A percentile compares a stretch with the other conserved stretches of the same genome.
These are phyloP conservation scores for Limonomyces culmigenus DNA, from an alignment of 1,284 basidiomycete species.

Conservation along the genomic window DNA sequence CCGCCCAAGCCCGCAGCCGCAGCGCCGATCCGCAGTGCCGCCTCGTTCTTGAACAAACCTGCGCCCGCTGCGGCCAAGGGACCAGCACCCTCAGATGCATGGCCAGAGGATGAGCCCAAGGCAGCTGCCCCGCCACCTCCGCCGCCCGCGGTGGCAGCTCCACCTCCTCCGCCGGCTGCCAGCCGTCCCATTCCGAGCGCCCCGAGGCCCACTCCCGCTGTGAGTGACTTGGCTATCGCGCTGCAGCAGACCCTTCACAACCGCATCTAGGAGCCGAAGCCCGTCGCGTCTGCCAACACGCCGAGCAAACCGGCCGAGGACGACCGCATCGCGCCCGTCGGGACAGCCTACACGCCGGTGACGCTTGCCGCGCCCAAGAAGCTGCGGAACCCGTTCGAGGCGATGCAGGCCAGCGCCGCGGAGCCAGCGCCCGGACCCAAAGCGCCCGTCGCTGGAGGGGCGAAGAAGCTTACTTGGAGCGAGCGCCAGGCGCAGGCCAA, in stretches of 20 bases:
- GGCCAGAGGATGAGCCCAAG: conserved; percentile 37
- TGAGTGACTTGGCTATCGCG: conserved; percentile 8
- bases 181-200: conserved; percentile 26
- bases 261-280: conserved; percentile 24
- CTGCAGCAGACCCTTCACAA: conserved; percentile 6
- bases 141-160: conserved; percentile 17
- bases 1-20: conserved; percentile 20
- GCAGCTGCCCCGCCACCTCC: conserved; percentile 36
- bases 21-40: conserved; percentile 24
- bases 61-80: conserved; percentile 10
- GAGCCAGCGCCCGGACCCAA: conserved; percentile 10
- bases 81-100: conserved; percentile 33
- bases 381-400: conserved; percentile 70
- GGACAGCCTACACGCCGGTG: conserved; percentile 80
- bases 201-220: conserved; percentile 16
- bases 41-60: conserved; percentile 13
- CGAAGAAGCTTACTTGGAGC: conserved; percentile 79
- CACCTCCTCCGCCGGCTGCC: conserved; percentile 30
- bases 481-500: conserved; percentile 80
- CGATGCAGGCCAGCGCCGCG: conserved; percentile 30
- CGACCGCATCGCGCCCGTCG: conserved; percentile 68
- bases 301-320: conserved; percentile 58
- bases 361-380: conserved; percentile 72
- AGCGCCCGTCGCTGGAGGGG: conserved; percentile 7
- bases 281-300: conserved; percentile 25